Evolutionary conservation across 495 filamentous ascomycete species (phyloP).

Genomic region (Talaromyces proteolyticus): DNA sequence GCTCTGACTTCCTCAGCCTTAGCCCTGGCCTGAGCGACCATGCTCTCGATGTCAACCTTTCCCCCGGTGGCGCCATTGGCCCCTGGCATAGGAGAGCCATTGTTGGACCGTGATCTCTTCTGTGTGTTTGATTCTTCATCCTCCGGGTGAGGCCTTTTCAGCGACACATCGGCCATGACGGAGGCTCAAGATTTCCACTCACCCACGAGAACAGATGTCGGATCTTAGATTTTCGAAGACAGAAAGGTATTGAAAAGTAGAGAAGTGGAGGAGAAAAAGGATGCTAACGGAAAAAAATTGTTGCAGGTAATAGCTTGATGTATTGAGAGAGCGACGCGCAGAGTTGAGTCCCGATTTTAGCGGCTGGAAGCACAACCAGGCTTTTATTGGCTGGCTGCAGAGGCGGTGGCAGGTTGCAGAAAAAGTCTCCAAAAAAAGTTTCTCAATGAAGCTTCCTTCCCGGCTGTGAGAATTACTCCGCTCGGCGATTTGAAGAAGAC

Average conservation of each 20-base stretch:
- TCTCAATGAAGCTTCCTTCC: slow-evolving; percentile 7
- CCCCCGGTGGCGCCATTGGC: slow-evolving; percentile 27
- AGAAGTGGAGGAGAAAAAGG: too few species aligned
- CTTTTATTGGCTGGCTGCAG: slow-evolving; percentile 8
- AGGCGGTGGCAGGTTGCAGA: slow-evolving; percentile 24
- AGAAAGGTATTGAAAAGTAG: slow-evolving; percentile 6
- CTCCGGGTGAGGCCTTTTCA: slow-evolving; percentile 56
- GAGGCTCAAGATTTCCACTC: slow-evolving; percentile 10
- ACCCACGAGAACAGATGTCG: slow-evolving; percentile 9
- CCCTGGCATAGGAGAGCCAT: slow-evolving; percentile 48
- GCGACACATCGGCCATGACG: slow-evolving; percentile 47
- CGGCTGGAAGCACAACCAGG: slow-evolving; percentile 9
- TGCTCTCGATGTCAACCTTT: slow-evolving; percentile 52
- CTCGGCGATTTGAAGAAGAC: background rate
- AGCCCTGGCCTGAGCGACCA: slow-evolving; percentile 57
- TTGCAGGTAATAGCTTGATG: background rate
- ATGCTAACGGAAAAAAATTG: too few species aligned
- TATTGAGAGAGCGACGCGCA: slow-evolving; percentile 13
- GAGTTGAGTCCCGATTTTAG: slow-evolving; percentile 25
- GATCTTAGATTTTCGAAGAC: background rate
- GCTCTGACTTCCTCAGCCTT: slow-evolving; percentile 56
- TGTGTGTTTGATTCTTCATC: slow-evolving; percentile 46
- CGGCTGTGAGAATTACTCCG: background rate
- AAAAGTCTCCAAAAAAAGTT: slow-evolving; percentile 19
- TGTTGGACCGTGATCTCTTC: slow-evolving; percentile 53